Conservation (phyloP, 2,329 filamentous ascomycete genomes). For the Pseudopithomyces maydicus region DNA sequence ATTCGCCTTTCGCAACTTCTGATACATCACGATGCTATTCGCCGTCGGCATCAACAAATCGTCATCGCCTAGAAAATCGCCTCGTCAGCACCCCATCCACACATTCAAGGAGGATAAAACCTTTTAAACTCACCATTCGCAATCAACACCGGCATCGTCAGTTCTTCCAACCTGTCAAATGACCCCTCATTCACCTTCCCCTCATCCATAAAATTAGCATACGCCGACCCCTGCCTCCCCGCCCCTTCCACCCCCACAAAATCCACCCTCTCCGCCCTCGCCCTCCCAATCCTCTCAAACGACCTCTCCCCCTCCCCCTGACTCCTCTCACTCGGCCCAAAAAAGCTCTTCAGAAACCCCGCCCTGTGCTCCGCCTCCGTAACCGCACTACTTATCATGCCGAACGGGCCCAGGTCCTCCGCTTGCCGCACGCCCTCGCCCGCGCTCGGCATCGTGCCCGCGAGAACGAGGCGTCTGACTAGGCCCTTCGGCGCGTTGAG, state of each 20-base stretch:
- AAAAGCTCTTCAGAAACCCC: constrained; percentile 13
- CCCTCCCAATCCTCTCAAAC: constrained; percentile 4
- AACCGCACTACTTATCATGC: not conserved
- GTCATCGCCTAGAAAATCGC: constrained; percentile 3
- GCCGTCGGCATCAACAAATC: constrained; percentile 20
- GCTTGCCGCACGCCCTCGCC: constrained; percentile 37
- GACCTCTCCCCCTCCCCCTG: constrained; percentile 6
- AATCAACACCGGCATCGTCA: constrained; percentile 36
- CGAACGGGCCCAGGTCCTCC: not conserved
- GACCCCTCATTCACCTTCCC: constrained; percentile 6
- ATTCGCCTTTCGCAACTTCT: constrained; percentile 16
- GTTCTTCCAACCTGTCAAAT: constrained; percentile 29
- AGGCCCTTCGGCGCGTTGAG: constrained; percentile 38
- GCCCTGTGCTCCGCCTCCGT: constrained; percentile 3
- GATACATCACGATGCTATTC: constrained; percentile 18
- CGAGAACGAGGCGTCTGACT: constrained; percentile 51
- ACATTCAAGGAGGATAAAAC: not conserved
- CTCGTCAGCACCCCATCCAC: not conserved
- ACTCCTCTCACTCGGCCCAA: constrained; percentile 14
- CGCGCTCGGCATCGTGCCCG: constrained; percentile 51
- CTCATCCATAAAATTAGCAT: constrained; percentile 10
- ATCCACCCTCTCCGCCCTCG: not conserved
- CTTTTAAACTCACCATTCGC: constrained; percentile 22
- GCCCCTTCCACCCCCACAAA: constrained; percentile 11
- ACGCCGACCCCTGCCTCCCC: constrained; percentile 9